These are phyloP conservation scores for Colletotrichum plurivorum DNA, from an alignment of 2,329 filamentous ascomycete genomes.

Conservation along the genomic window DNA sequence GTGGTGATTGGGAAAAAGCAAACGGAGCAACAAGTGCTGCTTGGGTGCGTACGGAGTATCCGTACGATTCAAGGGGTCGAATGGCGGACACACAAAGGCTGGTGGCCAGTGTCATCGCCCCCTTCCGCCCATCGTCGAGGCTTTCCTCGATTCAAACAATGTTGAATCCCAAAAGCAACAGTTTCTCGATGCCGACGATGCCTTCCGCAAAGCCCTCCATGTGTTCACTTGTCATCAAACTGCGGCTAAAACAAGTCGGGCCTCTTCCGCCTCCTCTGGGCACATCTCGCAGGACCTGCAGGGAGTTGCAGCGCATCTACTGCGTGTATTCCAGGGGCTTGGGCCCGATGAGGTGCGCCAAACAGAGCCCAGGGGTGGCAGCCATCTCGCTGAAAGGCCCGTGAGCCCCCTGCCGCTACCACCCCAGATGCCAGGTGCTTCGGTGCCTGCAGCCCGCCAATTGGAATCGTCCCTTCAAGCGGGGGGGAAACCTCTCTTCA, in stretches of 20 bases:
- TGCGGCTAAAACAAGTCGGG: too few species aligned
- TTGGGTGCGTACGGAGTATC: too few species aligned
- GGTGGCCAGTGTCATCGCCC: neutral
- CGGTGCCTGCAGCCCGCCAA: neutral
- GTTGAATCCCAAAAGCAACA: neutral
- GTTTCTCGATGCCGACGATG: neutral
- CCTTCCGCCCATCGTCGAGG: neutral
- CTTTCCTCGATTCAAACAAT: neutral
- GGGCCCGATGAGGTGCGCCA: slow-evolving; percentile 17
- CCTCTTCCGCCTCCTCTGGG: neutral
- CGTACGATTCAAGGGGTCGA: neutral
- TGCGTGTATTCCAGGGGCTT: slow-evolving; percentile 14
- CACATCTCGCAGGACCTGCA: neutral
- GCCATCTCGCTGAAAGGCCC: neutral
- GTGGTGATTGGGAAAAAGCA: slow-evolving; percentile 6
- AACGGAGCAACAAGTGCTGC: slow-evolving; percentile 6
- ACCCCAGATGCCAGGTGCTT: neutral
- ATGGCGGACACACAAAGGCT: neutral
- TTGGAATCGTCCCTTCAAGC: neutral
- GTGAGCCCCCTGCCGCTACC: neutral
- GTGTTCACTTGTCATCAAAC: too few species aligned
- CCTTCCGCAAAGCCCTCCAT: neutral
- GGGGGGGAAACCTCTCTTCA: neutral
- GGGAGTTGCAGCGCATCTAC: neutral
- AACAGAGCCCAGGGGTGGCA: neutral